Conservation (phyloP, 352 stramenopile genomes). For the Globisporangium ultimum region DNA sequence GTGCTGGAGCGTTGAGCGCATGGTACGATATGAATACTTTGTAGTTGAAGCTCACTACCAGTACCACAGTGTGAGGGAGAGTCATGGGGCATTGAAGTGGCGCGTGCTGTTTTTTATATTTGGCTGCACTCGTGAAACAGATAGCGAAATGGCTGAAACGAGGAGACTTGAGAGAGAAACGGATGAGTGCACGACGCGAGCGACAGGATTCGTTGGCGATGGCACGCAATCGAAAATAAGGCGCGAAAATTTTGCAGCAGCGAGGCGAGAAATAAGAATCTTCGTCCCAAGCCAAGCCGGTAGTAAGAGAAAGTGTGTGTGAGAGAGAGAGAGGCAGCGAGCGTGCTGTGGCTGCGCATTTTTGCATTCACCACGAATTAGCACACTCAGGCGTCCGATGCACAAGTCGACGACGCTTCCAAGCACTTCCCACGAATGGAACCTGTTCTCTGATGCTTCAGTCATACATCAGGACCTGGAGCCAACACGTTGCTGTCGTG, state of each 20-base stretch:
- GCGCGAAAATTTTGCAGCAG: too few relatives aligned
- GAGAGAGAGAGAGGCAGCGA: too few relatives aligned
- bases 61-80: neutral
- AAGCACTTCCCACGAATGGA: conserved; percentile 15
- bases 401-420: conserved; percentile 21
- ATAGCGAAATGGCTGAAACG: neutral
- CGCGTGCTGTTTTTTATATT: too few relatives aligned
- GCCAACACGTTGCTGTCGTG: neutral
- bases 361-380: too few relatives aligned
- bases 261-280: too few relatives aligned
- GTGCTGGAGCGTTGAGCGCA: neutral
- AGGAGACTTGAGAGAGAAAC: neutral
- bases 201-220: neutral
- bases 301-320: too few relatives aligned
- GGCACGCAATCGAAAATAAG: too few relatives aligned
- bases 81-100: too few relatives aligned
- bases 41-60: too few relatives aligned
- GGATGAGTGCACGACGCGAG: neutral
- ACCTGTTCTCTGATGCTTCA: neutral
- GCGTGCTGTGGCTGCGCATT: too few relatives aligned
- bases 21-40: neutral
- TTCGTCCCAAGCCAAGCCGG: too few relatives aligned
- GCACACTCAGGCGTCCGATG: conserved; percentile 1
- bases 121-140: neutral
- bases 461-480: neutral